Evolutionary conservation across 108 stramenopile genomes (phyloP).

Genomic region (Cyclotella cryptica): DNA sequence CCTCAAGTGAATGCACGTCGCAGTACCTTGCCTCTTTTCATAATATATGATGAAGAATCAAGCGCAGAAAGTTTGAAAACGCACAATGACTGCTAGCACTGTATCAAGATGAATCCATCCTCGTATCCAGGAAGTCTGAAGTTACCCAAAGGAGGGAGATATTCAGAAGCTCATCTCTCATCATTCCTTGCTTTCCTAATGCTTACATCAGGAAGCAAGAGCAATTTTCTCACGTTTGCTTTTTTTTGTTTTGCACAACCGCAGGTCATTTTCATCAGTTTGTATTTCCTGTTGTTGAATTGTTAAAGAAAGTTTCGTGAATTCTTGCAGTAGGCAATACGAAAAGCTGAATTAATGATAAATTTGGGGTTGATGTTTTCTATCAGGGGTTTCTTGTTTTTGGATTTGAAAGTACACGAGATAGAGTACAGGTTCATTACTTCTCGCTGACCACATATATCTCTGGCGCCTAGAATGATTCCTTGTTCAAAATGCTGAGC

Average conservation of each 20-base stretch:
- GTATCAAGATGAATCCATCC: too few species aligned
- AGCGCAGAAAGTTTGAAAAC: neutral
- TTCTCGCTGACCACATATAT: neutral
- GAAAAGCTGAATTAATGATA: slow-evolving; percentile 23
- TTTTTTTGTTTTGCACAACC: neutral
- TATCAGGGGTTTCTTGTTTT: slow-evolving; percentile 10
- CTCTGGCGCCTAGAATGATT: too few species aligned
- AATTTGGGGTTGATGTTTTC: slow-evolving; percentile 23
- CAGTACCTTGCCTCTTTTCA: slow-evolving; percentile 26
- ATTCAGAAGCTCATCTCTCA: neutral
- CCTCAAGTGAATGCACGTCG: neutral
- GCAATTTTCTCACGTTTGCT: neutral
- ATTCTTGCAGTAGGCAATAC: slow-evolving; percentile 15
- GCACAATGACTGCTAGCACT: too few species aligned
- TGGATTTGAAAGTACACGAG: slow-evolving; percentile 29
- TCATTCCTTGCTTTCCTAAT: neutral
- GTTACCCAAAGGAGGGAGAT: neutral
- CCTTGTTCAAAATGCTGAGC: too few species aligned
- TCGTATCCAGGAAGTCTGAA: neutral
- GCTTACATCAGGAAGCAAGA: neutral
- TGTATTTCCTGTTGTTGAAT: neutral
- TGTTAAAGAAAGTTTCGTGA: neutral
- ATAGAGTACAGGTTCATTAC: slow-evolving; percentile 9
- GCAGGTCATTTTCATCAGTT: neutral
- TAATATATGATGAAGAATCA: slow-evolving; percentile 9